Evolutionary conservation across 2,329 filamentous ascomycete species (phyloP).

Genomic region (Pseudopithomyces chartarum): DNA sequence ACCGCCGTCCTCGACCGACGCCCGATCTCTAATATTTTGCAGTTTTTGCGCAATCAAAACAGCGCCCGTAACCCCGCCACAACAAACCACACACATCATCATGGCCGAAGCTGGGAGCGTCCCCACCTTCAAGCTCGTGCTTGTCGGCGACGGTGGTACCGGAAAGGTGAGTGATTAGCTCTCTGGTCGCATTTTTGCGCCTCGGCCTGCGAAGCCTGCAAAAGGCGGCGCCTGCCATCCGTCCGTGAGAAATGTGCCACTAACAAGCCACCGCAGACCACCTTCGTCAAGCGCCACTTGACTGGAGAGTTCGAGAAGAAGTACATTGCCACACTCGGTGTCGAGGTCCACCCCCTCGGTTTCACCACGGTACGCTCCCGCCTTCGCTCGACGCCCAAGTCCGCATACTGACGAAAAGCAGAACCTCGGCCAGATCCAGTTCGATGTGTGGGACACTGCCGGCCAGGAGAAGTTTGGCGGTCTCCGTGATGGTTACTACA

Average conservation of each 20-base stretch:
- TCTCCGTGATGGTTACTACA: slow-evolving; percentile 99
- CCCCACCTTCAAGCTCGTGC: slow-evolving; percentile 99
- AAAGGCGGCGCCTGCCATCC: background rate
- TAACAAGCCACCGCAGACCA: slow-evolving; percentile 69
- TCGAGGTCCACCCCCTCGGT: slow-evolving; percentile 97
- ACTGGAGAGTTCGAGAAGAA: slow-evolving; percentile 99
- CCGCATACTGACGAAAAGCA: slow-evolving; percentile 41
- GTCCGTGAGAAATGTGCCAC: slow-evolving; percentile 12
- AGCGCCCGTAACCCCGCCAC: slow-evolving; percentile 37
- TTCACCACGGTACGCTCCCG: slow-evolving; percentile 85
- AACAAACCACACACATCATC: slow-evolving; percentile 31
- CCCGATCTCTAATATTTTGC: slow-evolving; percentile 23
- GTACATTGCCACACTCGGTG: slow-evolving; percentile 99
- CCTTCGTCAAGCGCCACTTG: slow-evolving; percentile 99
- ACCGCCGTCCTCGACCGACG: slow-evolving; percentile 11
- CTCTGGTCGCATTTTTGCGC: slow-evolving; percentile 12
- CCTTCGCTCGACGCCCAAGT: slow-evolving; percentile 8
- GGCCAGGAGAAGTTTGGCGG: slow-evolving; percentile 99
- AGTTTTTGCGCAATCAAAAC: slow-evolving; percentile 35
- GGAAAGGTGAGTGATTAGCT: slow-evolving; percentile 78
- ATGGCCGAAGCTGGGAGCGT: slow-evolving; percentile 63
- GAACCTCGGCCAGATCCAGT: slow-evolving; percentile 96
- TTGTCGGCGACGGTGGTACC: slow-evolving; percentile 98
- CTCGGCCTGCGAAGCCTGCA: background rate
- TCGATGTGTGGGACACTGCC: slow-evolving; percentile 99